phyloP scores from a whole-genome alignment of 306 rosid species.

The Lagenaria siceraria region DNA sequence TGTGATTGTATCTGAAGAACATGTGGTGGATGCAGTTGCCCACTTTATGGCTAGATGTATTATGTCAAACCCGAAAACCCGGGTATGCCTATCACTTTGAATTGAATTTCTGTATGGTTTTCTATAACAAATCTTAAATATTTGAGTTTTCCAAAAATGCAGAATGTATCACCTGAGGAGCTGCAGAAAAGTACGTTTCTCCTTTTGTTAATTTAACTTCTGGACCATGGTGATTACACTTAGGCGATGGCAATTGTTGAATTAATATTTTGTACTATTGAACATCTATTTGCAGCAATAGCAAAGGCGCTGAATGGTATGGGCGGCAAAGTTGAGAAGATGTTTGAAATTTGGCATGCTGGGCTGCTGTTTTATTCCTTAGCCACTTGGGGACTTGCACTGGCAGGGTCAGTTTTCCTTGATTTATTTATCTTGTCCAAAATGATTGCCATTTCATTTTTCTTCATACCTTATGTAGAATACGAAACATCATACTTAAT shows the following conservation, averaged over 20 bases:
- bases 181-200: slow-evolving; percentile 64
- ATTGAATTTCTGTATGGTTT: background rate
- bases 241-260: background rate
- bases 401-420: slow-evolving; percentile 48
- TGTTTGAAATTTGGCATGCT: slow-evolving; percentile 68
- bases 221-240: background rate
- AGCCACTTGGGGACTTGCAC: slow-evolving; percentile 96
- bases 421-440: background rate
- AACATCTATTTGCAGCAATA: slow-evolving; percentile 38
- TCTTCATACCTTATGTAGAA: background rate
- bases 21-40: slow-evolving; percentile 90
- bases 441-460: background rate
- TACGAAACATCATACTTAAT: background rate
- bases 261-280: background rate
- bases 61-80: slow-evolving; percentile 72
- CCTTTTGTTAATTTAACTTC: background rate
- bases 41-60: slow-evolving; percentile 83
- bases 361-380: slow-evolving; percentile 69
- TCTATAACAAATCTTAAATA: slow-evolving; percentile 5
- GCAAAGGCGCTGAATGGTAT: slow-evolving; percentile 54
- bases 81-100: slow-evolving; percentile 21
- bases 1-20: slow-evolving; percentile 70
- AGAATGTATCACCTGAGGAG: slow-evolving; percentile 78
- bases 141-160: slow-evolving; percentile 23
- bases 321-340: slow-evolving; percentile 55